Evolutionary conservation across 78 protist genomes (phyloP).

Genomic region (Polysphondylium violaceum): DNA sequence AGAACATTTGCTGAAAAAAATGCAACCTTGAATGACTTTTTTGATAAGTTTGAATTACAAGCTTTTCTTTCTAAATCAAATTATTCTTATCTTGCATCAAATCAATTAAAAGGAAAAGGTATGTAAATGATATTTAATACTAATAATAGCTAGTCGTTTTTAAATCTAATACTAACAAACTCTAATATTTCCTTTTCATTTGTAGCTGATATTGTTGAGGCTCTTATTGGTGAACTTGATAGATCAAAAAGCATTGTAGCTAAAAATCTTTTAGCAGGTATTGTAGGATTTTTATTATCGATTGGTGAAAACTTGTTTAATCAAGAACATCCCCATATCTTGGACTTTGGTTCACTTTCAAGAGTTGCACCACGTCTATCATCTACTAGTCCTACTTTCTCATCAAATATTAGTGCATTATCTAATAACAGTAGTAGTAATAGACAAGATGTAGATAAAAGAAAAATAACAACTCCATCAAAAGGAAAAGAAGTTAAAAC

Average conservation of each 20-base stretch:
- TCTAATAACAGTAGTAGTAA: too few relatives aligned
- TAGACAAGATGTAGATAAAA: too few relatives aligned
- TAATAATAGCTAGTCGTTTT: too few relatives aligned
- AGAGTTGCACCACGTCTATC: background rate
- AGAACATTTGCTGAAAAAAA: constrained; percentile 13
- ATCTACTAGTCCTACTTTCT: background rate
- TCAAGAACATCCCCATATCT: constrained; percentile 1
- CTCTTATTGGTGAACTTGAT: background rate
- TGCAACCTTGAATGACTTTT: constrained; percentile 2
- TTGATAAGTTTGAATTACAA: background rate
- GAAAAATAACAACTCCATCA: too few relatives aligned
- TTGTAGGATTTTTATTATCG: constrained; percentile 3
- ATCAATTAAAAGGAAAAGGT: too few relatives aligned
- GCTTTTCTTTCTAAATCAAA: background rate
- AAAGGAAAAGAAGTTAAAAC: too few relatives aligned
- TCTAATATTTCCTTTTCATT: too few relatives aligned
- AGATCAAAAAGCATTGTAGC: background rate
- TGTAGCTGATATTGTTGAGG: constrained; percentile 19
- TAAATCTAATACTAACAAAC: too few relatives aligned
- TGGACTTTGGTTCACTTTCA: constrained; percentile 4
- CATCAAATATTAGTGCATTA: too few relatives aligned
- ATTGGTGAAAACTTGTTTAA: constrained; percentile 5
- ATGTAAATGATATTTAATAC: too few relatives aligned
- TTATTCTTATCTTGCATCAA: too few relatives aligned
- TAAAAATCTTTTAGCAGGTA: background rate